Conservation (phyloP, 345 rosid species). For the Noccaea caerulescens region DNA sequence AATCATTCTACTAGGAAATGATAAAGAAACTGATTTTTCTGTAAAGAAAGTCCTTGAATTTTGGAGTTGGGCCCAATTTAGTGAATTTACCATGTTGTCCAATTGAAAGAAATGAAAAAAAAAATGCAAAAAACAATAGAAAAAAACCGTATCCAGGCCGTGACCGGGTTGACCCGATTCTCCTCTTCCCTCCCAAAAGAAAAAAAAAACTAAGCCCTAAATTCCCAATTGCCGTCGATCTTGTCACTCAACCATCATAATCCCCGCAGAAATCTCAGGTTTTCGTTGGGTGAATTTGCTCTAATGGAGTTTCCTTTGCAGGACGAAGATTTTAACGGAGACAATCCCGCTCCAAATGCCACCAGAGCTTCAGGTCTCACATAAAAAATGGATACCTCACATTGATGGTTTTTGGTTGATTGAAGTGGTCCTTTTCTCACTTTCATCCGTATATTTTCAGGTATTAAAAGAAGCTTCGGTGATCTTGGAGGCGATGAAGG, state of each 20-base stretch:
- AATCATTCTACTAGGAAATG: background rate
- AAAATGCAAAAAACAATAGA: background rate
- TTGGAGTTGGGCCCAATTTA: background rate
- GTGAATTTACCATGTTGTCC: background rate
- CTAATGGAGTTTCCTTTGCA: slow-evolving; percentile 42
- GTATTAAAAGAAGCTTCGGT: slow-evolving; percentile 75
- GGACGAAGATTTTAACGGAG: slow-evolving; percentile 92
- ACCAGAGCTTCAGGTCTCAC: slow-evolving; percentile 60
- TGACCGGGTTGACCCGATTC: slow-evolving; percentile 7
- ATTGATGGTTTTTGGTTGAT: background rate
- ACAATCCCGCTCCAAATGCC: slow-evolving; percentile 55
- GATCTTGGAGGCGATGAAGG: slow-evolving; percentile 87
- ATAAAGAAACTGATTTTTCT: background rate
- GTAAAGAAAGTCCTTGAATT: background rate
- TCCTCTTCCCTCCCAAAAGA: background rate
- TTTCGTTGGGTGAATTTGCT: slow-evolving; percentile 7
- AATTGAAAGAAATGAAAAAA: background rate
- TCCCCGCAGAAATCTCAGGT: slow-evolving; percentile 2
- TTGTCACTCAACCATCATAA: background rate
- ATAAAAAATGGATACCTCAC: background rate
- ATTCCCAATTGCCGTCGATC: slow-evolving; percentile 22
- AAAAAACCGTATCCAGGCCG: slow-evolving; percentile 3
- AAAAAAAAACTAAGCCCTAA: slow-evolving; percentile 19
- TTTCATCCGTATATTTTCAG: slow-evolving; percentile 37
- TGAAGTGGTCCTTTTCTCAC: slow-evolving; percentile 13